Conservation (phyloP, 2,329 filamentous ascomycete genomes). For the Trichoderma simmonsii region DNA sequence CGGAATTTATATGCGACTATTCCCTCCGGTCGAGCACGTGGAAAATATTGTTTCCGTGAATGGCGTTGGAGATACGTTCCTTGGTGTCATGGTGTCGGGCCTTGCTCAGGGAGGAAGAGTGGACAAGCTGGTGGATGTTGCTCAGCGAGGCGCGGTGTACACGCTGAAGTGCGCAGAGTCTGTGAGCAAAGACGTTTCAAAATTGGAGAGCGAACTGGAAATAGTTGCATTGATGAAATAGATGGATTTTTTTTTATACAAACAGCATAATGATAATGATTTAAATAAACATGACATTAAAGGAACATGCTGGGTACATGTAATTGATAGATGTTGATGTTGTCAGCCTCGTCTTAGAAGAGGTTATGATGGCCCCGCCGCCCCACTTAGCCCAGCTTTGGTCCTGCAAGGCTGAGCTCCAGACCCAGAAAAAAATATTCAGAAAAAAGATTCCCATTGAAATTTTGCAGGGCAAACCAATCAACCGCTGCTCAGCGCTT, state of each 20-base stretch:
- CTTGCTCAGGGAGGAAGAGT: slow-evolving; percentile 58
- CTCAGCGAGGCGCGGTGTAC: slow-evolving; percentile 76
- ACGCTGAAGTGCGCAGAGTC: slow-evolving; percentile 73
- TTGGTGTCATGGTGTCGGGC: slow-evolving; percentile 79
- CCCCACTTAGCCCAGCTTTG: slow-evolving; percentile 13
- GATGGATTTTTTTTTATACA: background rate
- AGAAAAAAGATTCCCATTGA: background rate
- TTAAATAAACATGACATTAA: background rate
- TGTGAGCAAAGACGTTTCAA: slow-evolving; percentile 59
- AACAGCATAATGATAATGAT: background rate
- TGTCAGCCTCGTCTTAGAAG: slow-evolving; percentile 22
- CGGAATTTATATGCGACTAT: slow-evolving; percentile 77
- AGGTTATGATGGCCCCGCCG: slow-evolving; percentile 4
- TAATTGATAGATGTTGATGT: background rate
- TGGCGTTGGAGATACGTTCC: slow-evolving; percentile 89
- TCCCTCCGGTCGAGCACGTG: slow-evolving; percentile 64
- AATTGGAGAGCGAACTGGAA: slow-evolving; percentile 41
- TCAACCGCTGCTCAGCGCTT: background rate
- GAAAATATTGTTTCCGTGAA: slow-evolving; percentile 83
- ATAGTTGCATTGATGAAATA: slow-evolving; percentile 22
- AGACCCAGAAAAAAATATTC: slow-evolving; percentile 32
- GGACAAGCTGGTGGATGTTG: slow-evolving; percentile 67
- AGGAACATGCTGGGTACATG: background rate
- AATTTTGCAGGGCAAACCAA: slow-evolving; percentile 23
- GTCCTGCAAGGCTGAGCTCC: slow-evolving; percentile 31